Conservation (phyloP, 164 flowering plant species). For the Brasenia schreberi region DNA sequence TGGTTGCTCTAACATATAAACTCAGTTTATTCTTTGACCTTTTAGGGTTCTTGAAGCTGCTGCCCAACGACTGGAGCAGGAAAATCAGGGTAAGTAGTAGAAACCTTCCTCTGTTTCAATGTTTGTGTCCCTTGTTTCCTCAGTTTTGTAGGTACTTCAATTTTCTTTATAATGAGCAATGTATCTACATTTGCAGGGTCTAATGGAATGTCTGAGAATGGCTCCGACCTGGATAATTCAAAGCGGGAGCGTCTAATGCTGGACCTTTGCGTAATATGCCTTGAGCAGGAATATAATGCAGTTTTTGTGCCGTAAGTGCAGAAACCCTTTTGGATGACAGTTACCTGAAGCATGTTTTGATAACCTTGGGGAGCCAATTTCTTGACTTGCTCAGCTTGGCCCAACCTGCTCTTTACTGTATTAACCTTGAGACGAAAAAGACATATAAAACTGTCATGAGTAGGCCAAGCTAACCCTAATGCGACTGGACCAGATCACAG, state of each 20-base stretch:
- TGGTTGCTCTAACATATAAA: neutral
- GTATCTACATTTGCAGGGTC: conserved; percentile 17
- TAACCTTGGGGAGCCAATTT: too few species aligned
- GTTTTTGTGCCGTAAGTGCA: conserved; percentile 88
- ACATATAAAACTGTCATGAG: too few species aligned
- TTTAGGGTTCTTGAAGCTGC: conserved; percentile 95
- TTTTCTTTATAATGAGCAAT: neutral
- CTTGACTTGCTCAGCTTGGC: too few species aligned
- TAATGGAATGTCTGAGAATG: conserved; percentile 36
- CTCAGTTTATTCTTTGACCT: conserved; percentile 4
- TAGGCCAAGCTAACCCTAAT: too few species aligned
- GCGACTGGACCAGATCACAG: too few species aligned
- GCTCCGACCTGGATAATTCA: conserved; percentile 21
- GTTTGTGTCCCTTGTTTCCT: neutral
- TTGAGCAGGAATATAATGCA: conserved; percentile 86
- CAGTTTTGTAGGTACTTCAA: neutral
- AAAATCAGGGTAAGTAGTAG: conserved; percentile 43
- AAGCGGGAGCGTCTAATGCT: conserved; percentile 52
- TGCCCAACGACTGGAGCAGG: conserved; percentile 50
- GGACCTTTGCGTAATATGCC: conserved; percentile 89
- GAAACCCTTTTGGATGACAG: neutral
- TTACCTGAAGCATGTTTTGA: neutral
- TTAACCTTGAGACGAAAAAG: too few species aligned
- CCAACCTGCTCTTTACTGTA: too few species aligned
- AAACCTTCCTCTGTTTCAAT: neutral